These are phyloP conservation scores for Thermothelomyces thermophilus DNA, from an alignment of 2,329 filamentous ascomycete genomes.

Conservation along the genomic window DNA sequence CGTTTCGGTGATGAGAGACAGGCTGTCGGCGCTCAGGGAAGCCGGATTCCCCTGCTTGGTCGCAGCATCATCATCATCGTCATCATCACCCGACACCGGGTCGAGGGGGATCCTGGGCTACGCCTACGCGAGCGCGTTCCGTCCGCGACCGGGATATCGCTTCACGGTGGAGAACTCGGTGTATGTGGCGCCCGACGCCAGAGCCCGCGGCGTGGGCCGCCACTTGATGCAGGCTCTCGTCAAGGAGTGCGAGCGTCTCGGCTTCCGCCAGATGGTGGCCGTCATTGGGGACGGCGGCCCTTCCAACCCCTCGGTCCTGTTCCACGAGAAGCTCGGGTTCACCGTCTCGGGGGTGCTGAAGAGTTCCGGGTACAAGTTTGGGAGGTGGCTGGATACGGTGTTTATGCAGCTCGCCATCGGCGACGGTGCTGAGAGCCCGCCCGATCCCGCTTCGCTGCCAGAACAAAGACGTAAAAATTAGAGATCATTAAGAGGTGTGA, in stretches of 20 bases:
- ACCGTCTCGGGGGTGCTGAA: neutral
- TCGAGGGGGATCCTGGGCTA: neutral
- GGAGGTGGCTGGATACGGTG: constrained; percentile 8
- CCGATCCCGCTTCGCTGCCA: neutral
- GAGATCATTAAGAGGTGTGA: no score
- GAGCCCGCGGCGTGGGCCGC: neutral
- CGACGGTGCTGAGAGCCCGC: neutral
- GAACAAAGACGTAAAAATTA: neutral
- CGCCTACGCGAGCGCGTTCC: constrained; percentile 3
- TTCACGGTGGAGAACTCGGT: constrained; percentile 6
- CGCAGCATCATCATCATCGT: no score
- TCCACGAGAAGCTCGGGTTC: constrained; percentile 4
- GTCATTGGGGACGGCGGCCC: constrained; percentile 2
- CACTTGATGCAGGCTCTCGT: constrained; percentile 1
- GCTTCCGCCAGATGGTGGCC: constrained; percentile 5
- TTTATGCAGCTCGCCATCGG: constrained; percentile 3
- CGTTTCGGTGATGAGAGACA: neutral
- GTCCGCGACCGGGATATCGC: constrained; percentile 6
- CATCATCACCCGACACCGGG: no score
- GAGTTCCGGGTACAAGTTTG: constrained; percentile 10
- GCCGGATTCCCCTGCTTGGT: constrained; percentile 3
- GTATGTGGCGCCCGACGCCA: constrained; percentile 1
- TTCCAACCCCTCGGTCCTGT: neutral
- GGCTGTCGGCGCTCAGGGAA: neutral
- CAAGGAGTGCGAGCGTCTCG: neutral